These are phyloP conservation scores for Talaromyces piceae DNA, from an alignment of 2,329 filamentous ascomycete species.

Conservation along the genomic window DNA sequence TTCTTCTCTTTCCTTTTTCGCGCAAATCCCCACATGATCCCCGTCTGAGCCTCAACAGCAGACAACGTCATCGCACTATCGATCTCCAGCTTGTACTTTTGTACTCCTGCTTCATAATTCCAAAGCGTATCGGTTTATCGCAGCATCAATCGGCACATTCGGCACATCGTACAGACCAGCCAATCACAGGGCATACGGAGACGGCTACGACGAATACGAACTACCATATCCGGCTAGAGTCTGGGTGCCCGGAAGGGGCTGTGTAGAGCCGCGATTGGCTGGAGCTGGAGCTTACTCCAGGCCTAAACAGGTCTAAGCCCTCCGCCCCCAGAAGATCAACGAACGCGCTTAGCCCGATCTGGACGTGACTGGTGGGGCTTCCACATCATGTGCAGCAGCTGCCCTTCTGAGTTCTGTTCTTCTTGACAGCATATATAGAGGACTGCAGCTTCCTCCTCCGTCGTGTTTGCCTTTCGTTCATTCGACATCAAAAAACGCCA, in stretches of 20 bases:
- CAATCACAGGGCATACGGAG: background rate
- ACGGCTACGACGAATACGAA: background rate
- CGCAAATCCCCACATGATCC: too few relatives aligned
- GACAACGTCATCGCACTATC: background rate
- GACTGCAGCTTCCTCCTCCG: background rate
- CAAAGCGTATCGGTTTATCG: too few relatives aligned
- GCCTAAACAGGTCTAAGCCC: background rate
- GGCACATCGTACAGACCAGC: too few relatives aligned
- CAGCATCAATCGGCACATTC: too few relatives aligned
- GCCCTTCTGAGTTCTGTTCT: too few relatives aligned
- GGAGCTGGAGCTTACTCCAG: too few relatives aligned
- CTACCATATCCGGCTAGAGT: background rate
- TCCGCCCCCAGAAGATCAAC: background rate
- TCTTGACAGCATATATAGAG: too few relatives aligned
- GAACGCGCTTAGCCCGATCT: background rate
- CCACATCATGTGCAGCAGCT: background rate
- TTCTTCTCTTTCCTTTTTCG: too few relatives aligned
- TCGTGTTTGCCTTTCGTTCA: too few relatives aligned
- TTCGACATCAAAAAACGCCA: too few relatives aligned
- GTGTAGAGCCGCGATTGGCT: background rate
- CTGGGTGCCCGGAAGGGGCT: background rate
- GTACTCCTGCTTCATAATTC: background rate
- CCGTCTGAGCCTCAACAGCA: too few relatives aligned
- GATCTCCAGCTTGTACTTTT: background rate
- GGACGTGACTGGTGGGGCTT: background rate